Conservation (phyloP, 1,284 basidiomycete species). For the Trichosporon sp. region DNA sequence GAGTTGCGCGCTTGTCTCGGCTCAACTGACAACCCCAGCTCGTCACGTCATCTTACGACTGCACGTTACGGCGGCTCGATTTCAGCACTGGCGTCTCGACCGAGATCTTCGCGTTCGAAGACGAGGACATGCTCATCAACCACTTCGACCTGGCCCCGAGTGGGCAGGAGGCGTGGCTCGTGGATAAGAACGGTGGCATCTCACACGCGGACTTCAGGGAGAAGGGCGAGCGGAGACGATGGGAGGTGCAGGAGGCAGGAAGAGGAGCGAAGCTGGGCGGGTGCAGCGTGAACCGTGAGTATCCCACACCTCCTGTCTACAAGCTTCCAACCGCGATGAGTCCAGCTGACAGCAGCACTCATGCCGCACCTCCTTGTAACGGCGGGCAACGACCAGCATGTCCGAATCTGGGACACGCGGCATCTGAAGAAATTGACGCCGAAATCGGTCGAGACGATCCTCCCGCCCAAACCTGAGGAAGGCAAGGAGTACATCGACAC, state of each 20-base stretch:
- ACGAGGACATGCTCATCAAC: constrained; percentile 57
- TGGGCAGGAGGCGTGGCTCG: constrained; percentile 56
- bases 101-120: constrained; percentile 55
- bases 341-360: constrained; percentile 19
- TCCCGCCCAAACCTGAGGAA: constrained; percentile 27
- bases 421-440: constrained; percentile 43
- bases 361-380: constrained; percentile 54
- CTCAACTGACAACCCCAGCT: constrained; percentile 40
- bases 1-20: constrained; percentile 28
- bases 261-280: constrained; percentile 55
- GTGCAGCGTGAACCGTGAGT: constrained; percentile 56
- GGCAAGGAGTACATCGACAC: constrained; percentile 28
- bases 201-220: constrained; percentile 57
- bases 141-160: constrained; percentile 57
- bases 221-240: constrained; percentile 42
- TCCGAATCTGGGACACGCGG: constrained; percentile 56
- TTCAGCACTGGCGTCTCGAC: constrained; percentile 54
- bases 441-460: constrained; percentile 27
- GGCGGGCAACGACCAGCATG: constrained; percentile 51
- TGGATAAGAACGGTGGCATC: constrained; percentile 58
- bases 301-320: no score
- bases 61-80: constrained; percentile 56
- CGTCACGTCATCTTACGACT: constrained; percentile 58
- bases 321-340: background rate
- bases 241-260: constrained; percentile 50